Percentiles rank a stretch among this genome's conserved stretches.
Conservation (phyloP, 768 basidiomycete species). For the Trametes cinnabarina region DNA sequence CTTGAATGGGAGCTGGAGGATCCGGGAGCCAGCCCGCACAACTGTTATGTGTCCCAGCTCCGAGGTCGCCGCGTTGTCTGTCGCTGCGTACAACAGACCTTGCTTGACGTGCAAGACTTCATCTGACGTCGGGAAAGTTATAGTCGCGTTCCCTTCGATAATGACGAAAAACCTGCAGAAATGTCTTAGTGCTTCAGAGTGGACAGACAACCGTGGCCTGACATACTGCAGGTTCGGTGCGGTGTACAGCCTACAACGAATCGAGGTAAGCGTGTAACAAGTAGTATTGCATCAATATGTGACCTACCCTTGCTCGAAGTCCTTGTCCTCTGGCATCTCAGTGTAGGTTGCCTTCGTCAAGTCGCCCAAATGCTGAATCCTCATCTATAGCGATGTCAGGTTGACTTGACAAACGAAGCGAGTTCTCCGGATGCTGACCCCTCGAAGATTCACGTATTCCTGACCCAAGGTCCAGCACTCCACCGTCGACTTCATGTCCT, state of each 20-base stretch:
- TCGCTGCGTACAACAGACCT: background rate
- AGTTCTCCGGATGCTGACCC: too few relatives aligned
- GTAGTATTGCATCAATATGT: too few relatives aligned
- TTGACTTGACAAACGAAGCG: too few relatives aligned
- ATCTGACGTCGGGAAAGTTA: conserved; percentile 3
- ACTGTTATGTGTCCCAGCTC: conserved; percentile 4
- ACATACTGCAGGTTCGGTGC: background rate
- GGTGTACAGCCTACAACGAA: background rate
- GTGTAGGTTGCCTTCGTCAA: background rate
- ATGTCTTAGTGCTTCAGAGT: too few relatives aligned
- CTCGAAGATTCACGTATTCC: background rate
- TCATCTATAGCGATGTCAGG: too few relatives aligned
- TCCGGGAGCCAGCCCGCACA: background rate
- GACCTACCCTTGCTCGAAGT: background rate
- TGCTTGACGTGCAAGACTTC: conserved; percentile 2
- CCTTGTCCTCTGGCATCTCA: background rate
- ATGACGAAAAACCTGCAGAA: background rate
- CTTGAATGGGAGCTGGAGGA: conserved; percentile 2
- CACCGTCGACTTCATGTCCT: conserved; percentile 2
- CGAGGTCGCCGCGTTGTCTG: conserved; percentile 5
- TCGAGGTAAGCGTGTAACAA: background rate
- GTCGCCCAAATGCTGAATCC: background rate
- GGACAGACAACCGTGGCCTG: background rate
- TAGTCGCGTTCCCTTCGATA: conserved; percentile 4
- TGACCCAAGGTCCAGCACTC: conserved; percentile 1